Base-by-base conservation (phyloP, 306 rosid genomes). In the Begonia peltatifolia region DNA sequence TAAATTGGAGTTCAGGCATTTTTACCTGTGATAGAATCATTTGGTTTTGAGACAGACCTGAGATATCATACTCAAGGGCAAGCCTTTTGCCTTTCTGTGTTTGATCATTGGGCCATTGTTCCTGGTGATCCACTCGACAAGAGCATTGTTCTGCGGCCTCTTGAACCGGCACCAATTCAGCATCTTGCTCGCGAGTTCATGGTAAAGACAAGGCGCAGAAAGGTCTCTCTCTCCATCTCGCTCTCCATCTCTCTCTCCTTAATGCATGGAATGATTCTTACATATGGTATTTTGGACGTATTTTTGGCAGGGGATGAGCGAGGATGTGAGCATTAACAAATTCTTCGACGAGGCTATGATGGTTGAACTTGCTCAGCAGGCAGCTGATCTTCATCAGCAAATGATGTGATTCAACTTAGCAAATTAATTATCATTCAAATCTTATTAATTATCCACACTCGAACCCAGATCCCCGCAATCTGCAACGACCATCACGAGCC, bases 101-200 rank as follows among this genome's bases (percentile, higher is more conserved):
- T 92, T 63, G 96, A 92, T 74, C 99, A 92, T 42, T 92, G 96
- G 99, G 96, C 96, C 55, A 92, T 92, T 44, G 99, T 92, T 81
- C 99, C 99, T 42, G 99, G 99, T 22, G 99, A 86, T 68, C 95
- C 99, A 14, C 79, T 86, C 16, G 99, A 92, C 73, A 92, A 92
- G 77, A 86, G 79, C 71, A 92, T 92, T 46, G 93, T 86, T 71
- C 67, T 92, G 42, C 88, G 96, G 14, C 99, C 99, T 25, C 95
- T 92, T 57, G 96, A 86, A 67, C 99, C 99, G 1, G 99, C 99
- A 50, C 99, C 95, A 14, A 77, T 92, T 57, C 99, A 92, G 70
- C 99, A 92, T 57, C 94, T 92, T 60, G 99, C 95, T 35, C 99
- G 96, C 14, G 99, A 92, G 61, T 92, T 92, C 65, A 92, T 92